Conservation (phyloP, 257 asterid species). For the Rauvolfia tetraphylla region DNA sequence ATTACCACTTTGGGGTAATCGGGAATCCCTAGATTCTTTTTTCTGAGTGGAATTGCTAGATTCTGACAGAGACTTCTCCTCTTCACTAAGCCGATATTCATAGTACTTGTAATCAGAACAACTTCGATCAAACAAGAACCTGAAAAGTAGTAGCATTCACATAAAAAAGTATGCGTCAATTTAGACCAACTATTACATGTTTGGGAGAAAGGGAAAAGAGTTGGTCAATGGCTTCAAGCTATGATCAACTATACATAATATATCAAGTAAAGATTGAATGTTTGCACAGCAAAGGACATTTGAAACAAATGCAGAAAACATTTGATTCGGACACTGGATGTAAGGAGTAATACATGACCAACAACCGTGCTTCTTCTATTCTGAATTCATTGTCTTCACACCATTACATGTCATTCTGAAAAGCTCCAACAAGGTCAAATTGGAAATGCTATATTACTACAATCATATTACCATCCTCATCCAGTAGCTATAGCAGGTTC, state of each 20-base stretch:
- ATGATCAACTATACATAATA: background rate
- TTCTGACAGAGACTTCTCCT: conserved; percentile 65
- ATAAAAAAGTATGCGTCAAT: background rate
- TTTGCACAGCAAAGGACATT: background rate
- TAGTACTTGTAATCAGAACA: conserved; percentile 83
- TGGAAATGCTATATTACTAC: background rate
- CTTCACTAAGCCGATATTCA: conserved; percentile 65
- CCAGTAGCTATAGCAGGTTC: no score
- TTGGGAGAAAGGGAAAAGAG: background rate
- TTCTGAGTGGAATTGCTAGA: conserved; percentile 29
- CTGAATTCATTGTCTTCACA: background rate
- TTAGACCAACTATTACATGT: background rate
- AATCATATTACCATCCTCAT: no score
- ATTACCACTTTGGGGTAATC: conserved; percentile 46
- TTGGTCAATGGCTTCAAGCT: background rate
- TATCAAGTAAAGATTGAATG: background rate
- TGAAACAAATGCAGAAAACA: background rate
- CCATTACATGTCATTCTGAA: background rate
- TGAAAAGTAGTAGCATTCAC: conserved; percentile 17
- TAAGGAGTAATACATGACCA: background rate
- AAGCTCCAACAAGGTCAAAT: background rate
- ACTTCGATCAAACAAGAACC: conserved; percentile 75
- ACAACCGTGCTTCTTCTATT: background rate
- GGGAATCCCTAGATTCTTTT: conserved; percentile 44
- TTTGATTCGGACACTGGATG: background rate